phyloP scores from a whole-genome alignment of 306 rosid genomes.

The Cercis canadensis region DNA sequence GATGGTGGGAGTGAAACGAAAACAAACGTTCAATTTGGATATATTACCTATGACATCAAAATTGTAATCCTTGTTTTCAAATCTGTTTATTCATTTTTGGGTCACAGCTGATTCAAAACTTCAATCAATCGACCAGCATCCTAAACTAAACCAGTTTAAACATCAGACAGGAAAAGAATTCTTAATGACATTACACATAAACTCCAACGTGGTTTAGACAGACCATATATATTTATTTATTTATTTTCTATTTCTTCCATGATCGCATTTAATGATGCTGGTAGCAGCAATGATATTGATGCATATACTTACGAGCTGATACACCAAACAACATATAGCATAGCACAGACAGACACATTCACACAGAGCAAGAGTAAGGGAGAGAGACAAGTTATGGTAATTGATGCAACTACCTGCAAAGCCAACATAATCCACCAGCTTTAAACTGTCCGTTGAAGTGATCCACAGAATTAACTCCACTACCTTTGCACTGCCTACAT shows the following conservation, averaged over 20 bases:
- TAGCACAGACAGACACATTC: slow-evolving; percentile 6
- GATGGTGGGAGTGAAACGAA: neutral
- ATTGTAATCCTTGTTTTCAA: no score
- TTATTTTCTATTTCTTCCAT: neutral
- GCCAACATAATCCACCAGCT: slow-evolving; percentile 95
- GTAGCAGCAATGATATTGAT: slow-evolving; percentile 7
- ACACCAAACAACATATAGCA: neutral
- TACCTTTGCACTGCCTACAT: slow-evolving; percentile 84
- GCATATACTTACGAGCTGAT: neutral
- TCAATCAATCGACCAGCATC: no score
- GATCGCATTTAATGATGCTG: neutral
- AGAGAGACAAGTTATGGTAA: slow-evolving; percentile 1
- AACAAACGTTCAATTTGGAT: no score
- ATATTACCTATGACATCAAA: no score
- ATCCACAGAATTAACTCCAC: slow-evolving; percentile 85
- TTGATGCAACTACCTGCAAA: slow-evolving; percentile 78
- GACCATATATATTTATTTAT: no score
- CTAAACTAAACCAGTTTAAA: no score
- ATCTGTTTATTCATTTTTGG: no score
- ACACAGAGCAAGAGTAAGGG: neutral
- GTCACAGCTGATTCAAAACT: no score
- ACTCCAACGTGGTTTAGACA: no score
- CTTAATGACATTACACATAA: no score
- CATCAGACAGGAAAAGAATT: no score
- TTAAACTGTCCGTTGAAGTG: slow-evolving; percentile 93